These are phyloP conservation scores for Helicostylum pulchrum DNA, from an alignment of 192 early-diverging fungal species.

Conservation along the genomic window DNA sequence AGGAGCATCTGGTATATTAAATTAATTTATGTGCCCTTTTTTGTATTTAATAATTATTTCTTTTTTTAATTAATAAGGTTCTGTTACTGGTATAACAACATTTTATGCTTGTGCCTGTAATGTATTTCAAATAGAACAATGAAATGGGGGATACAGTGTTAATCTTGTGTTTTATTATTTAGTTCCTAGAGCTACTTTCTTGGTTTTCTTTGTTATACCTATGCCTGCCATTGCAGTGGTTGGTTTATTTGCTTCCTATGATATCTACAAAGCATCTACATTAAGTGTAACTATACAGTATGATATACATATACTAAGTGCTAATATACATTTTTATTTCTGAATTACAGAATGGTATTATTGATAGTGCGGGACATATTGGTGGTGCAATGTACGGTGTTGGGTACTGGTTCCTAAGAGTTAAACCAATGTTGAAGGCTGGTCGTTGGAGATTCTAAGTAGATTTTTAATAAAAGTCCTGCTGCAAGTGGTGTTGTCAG, in stretches of 20 bases:
- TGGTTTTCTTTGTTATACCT: conserved; percentile 49
- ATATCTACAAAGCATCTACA: conserved; percentile 43
- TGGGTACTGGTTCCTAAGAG: conserved; percentile 40
- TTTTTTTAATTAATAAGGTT: conserved; percentile 10
- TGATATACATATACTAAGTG: neutral
- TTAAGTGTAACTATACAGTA: conserved; percentile 20
- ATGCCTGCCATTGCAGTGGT: conserved; percentile 49
- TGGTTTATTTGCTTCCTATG: conserved; percentile 48
- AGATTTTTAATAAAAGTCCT: too few species aligned
- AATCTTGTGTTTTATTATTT: conserved; percentile 1
- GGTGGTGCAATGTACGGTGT: conserved; percentile 45
- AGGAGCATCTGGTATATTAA: conserved; percentile 45
- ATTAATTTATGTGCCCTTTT: neutral
- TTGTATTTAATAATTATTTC: neutral
- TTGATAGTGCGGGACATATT: conserved; percentile 48
- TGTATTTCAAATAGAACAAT: neutral
- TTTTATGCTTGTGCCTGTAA: conserved; percentile 46
- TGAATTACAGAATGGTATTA: conserved; percentile 34
- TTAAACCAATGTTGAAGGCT: conserved; percentile 33
- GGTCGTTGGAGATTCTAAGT: conserved; percentile 26
- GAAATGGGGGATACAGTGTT: neutral
- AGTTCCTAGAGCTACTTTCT: conserved; percentile 43
- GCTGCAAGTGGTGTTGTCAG: too few species aligned
- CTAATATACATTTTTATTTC: neutral
- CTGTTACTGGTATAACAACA: conserved; percentile 48